Conservation (phyloP, 192 early-diverging fungal genomes). For the Entomortierella parvispora region DNA sequence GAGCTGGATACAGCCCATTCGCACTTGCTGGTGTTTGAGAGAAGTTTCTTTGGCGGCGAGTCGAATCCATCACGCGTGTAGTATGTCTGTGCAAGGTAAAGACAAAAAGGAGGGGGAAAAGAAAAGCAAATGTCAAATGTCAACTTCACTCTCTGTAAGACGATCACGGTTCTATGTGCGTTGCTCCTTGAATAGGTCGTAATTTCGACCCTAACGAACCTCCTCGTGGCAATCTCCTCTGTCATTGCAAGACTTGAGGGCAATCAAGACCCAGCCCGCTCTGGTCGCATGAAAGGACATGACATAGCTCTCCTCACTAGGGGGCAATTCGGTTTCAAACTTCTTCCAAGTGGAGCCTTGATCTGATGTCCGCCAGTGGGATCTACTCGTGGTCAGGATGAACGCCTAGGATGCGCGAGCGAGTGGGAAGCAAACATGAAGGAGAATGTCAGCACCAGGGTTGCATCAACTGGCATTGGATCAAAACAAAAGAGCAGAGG, state of each 20-base stretch:
- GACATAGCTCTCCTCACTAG: slow-evolving; percentile 29
- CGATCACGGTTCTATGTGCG: too few relatives aligned
- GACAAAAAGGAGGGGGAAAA: slow-evolving; percentile 2
- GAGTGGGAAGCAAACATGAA: slow-evolving; percentile 48
- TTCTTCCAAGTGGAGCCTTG: slow-evolving; percentile 65
- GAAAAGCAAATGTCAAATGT: not conserved
- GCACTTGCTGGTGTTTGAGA: slow-evolving; percentile 71
- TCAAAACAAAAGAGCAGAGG: slow-evolving; percentile 3
- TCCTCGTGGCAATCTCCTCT: slow-evolving; percentile 69
- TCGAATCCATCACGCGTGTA: slow-evolving; percentile 80
- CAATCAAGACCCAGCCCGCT: slow-evolving; percentile 72
- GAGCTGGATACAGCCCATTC: slow-evolving; percentile 75
- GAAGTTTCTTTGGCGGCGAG: slow-evolving; percentile 61
- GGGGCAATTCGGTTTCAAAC: slow-evolving; percentile 59
- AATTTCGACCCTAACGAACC: too few relatives aligned
- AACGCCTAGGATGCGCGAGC: slow-evolving; percentile 58
- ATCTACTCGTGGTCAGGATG: slow-evolving; percentile 58
- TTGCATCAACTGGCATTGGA: too few relatives aligned
- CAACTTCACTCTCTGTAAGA: not conserved
- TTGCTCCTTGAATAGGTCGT: too few relatives aligned
- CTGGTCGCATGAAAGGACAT: slow-evolving; percentile 79
- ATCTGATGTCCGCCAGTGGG: slow-evolving; percentile 71
- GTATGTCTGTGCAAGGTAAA: slow-evolving; percentile 48
- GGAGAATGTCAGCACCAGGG: slow-evolving; percentile 1
- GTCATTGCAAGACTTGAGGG: slow-evolving; percentile 62